phyloP scores from a whole-genome alignment of 176 grass and related monocot species.

The Zea luxurians region DNA sequence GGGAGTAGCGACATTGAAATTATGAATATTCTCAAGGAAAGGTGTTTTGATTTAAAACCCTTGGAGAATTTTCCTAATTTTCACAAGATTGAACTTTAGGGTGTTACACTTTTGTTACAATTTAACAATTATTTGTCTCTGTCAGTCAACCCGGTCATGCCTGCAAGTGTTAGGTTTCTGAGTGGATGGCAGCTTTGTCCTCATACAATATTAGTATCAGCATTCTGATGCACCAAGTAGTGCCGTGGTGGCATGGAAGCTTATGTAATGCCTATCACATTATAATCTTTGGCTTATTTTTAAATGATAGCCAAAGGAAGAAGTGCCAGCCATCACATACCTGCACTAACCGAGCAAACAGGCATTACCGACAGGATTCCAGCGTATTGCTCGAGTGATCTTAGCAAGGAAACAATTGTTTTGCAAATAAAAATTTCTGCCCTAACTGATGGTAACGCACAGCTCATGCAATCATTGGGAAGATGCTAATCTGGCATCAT shows the following conservation, averaged over 20 bases:
- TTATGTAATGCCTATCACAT: not conserved
- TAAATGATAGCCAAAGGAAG: conserved; percentile 5
- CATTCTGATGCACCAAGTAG: conserved; percentile 1
- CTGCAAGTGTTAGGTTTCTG: conserved; percentile 13
- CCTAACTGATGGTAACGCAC: conserved; percentile 28
- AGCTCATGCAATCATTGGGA: conserved; percentile 46
- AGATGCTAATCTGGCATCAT: conserved; percentile 35
- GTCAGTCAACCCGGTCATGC: not conserved
- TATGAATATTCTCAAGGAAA: too few species aligned
- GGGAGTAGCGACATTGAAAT: too few species aligned
- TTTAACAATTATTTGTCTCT: not conserved
- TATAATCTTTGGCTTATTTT: conserved; percentile 3
- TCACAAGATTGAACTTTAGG: too few species aligned
- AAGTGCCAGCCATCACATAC: conserved; percentile 36
- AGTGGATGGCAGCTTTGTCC: conserved; percentile 18
- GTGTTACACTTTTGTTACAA: not conserved
- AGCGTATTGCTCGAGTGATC: conserved; percentile 40
- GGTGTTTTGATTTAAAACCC: too few species aligned
- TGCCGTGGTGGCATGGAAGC: not conserved
- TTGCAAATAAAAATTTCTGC: conserved; percentile 35
- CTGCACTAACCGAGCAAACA: conserved; percentile 35
- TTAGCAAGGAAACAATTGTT: conserved; percentile 35
- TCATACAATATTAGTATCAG: not conserved
- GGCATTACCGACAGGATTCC: conserved; percentile 35
- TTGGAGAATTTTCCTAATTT: too few species aligned